Percentiles rank a stretch among this genome's conserved stretches.
Evolutionary conservation across 176 grass and related monocot genomes (phyloP).

Genomic region (Chloris gayana): DNA sequence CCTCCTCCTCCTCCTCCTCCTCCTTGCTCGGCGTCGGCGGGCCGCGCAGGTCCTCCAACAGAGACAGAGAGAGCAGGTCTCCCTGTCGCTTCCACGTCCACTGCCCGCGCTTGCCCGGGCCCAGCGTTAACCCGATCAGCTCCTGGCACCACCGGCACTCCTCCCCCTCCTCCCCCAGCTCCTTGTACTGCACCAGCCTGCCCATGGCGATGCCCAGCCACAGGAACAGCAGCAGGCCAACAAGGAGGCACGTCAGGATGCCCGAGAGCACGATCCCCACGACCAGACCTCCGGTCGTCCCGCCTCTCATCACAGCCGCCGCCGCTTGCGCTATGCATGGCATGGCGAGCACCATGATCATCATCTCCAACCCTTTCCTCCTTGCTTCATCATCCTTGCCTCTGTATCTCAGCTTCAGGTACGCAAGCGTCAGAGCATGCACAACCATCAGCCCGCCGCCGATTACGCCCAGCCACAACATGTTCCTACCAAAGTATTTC

Average conservation of each 20-base stretch:
- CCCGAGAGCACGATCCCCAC: conserved; percentile 62
- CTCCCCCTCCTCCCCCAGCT: conserved; percentile 39
- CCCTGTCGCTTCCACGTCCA: conserved; percentile 45
- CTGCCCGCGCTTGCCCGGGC: conserved; percentile 76
- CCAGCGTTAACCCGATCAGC: conserved; percentile 56
- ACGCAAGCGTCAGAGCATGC: conserved; percentile 53
- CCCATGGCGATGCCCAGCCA: conserved; percentile 79
- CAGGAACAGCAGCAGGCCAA: conserved; percentile 74
- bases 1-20: conserved; percentile 57
- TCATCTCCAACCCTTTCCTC: conserved; percentile 62
- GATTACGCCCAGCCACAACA: conserved; percentile 83
- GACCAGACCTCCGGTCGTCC: conserved; percentile 45
- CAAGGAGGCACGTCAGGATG: conserved; percentile 51
- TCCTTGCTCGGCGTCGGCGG: conserved; percentile 17
- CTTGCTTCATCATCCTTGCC: neutral
- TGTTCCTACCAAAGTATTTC: conserved; percentile 83
- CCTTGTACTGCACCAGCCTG: conserved; percentile 81
- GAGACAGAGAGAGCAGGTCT: too few species aligned
- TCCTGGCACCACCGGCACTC: conserved; percentile 70
- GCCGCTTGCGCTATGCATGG: conserved; percentile 81
- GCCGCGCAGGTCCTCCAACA: conserved; percentile 92
- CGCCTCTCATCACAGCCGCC: conserved; percentile 61
- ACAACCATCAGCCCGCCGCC: conserved; percentile 65
- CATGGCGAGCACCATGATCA: conserved; percentile 62
- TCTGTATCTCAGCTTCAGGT: conserved; percentile 50